These are phyloP conservation scores for Microstegium vimineum DNA, from an alignment of 176 grass and related monocot species.

Conservation along the genomic window DNA sequence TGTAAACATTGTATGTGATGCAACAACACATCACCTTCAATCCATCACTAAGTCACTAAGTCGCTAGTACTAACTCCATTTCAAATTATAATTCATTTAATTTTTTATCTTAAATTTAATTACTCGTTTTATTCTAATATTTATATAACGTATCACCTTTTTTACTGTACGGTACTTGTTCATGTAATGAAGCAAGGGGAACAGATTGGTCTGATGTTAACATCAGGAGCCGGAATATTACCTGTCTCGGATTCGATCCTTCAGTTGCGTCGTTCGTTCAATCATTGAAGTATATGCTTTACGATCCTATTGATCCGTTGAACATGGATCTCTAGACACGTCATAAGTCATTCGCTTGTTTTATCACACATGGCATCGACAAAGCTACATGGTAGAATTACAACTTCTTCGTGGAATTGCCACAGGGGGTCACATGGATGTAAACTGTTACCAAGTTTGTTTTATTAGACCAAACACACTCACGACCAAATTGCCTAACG, in stretches of 20 bases:
- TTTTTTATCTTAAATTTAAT: too few relatives aligned
- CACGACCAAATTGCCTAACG: not conserved
- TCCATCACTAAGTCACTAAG: not conserved
- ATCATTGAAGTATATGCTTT: not conserved
- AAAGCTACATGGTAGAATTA: not conserved
- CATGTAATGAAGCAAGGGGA: not conserved
- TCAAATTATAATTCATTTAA: too few relatives aligned
- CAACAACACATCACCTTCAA: not conserved
- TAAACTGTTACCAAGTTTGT: not conserved
- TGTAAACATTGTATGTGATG: not conserved
- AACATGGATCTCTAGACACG: not conserved
- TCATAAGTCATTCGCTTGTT: not conserved
- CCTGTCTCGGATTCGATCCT: not conserved
- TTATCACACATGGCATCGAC: not conserved
- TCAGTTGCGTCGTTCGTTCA: not conserved
- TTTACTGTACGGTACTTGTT: too few relatives aligned
- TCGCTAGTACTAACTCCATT: too few relatives aligned
- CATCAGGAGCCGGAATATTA: slow-evolving; percentile 18
- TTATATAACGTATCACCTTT: too few relatives aligned
- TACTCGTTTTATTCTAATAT: too few relatives aligned
- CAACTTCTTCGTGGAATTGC: not conserved
- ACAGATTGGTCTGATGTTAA: slow-evolving; percentile 15
- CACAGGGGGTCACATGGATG: not conserved
- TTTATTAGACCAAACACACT: not conserved
- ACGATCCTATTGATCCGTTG: not conserved